Base-by-base conservation (phyloP, 2,329 filamentous ascomycete genomes). In the Penicillium sp. region DNA sequence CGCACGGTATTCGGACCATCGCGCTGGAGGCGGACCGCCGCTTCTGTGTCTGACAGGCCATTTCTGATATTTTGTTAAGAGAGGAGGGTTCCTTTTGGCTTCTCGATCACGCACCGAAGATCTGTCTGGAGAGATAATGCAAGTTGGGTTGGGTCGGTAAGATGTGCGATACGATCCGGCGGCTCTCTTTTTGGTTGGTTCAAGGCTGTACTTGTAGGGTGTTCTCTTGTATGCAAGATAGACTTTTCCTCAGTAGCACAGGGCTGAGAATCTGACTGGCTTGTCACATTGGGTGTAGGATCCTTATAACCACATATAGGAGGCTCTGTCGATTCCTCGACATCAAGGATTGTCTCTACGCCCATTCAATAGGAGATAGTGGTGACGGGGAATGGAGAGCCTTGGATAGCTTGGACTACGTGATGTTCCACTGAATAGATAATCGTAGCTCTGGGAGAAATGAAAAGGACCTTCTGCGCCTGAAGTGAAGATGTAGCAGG, bases 1-100 rank as follows among this genome's bases (percentile, higher is more conserved):
- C 87, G 83, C 77, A 90, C 83, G 70, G 81, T 82, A 77, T 91
- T 91, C 64, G 83, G 81, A 63, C 88, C 88, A 81, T 89, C 78
- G 69, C 81, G 79, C 72, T 75, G 74, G 67, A 90, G 80, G 71
- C 87, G 87, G 76, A 79, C 78, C 72, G 81, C 79, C 59, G 87
- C 87, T 72, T 89, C 86, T 62, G 77, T 69, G 65, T 72, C 75
- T 69, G 79, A 81, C 75, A 90, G 79, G 68, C 88, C 88, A 86
- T 88, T 67, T 51, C 71, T 73, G 53, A 5, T 4, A 2, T 3
- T 13, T n/a, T 29, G 32, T 53, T n/a, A 53, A 27, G 24, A 27
- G 24, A 27, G 24, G 4, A 27, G 24, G 24, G 5, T 27, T 27
- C 3, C 24, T 27, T 11, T 34, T 18, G 3, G 11, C 13, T 10